phyloP scores from a whole-genome alignment of 345 rosid genomes.

The Sonneratia caseolaris region DNA sequence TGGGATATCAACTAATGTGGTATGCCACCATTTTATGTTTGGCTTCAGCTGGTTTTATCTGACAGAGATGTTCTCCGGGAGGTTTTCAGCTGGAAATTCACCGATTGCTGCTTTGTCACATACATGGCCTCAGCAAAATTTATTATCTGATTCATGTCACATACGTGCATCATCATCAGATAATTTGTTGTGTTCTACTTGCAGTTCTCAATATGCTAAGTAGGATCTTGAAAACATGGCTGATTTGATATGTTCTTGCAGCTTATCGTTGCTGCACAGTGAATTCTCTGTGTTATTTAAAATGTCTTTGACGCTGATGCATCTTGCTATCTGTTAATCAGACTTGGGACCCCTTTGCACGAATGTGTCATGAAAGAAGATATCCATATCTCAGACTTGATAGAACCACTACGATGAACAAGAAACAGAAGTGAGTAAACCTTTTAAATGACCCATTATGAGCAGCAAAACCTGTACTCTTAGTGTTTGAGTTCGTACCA shows the following conservation, averaged over 20 bases:
- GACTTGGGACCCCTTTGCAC: constrained; percentile 95
- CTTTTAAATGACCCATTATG: constrained; percentile 65
- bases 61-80: constrained; percentile 85
- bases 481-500: not conserved
- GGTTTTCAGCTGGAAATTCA: constrained; percentile 27
- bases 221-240: not conserved
- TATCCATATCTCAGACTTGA: constrained; percentile 87
- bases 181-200: not conserved
- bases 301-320: not conserved
- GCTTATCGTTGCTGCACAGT: too few relatives aligned
- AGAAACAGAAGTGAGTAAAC: constrained; percentile 89
- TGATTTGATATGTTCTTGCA: too few relatives aligned
- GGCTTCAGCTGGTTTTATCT: constrained; percentile 44
- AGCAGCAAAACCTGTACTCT: constrained; percentile 25
- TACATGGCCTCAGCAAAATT: constrained; percentile 8
- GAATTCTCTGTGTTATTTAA: too few relatives aligned
- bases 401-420: constrained; percentile 85
- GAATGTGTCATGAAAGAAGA: constrained; percentile 90
- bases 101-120: not conserved
- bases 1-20: constrained; percentile 89
- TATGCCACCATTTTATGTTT: constrained; percentile 21
- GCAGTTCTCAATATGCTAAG: not conserved
- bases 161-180: not conserved
- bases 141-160: constrained; percentile 13
- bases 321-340: constrained; percentile 19